phyloP scores from a whole-genome alignment of 2,329 filamentous ascomycete genomes.

The Aspergillus neoniger region DNA sequence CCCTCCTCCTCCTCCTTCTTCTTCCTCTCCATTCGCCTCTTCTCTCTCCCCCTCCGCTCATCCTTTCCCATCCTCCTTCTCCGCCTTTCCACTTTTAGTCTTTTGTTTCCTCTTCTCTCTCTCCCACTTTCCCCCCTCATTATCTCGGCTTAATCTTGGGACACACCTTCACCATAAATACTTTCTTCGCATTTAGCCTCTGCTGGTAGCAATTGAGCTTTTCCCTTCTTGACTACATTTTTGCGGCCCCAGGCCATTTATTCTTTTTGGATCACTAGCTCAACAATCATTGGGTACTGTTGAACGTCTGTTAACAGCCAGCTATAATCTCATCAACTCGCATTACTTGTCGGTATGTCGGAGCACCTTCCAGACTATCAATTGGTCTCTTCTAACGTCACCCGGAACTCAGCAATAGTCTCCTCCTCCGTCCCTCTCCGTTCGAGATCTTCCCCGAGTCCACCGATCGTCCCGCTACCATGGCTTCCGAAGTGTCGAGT shows the following conservation, averaged over 20 bases:
- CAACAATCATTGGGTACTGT: background rate
- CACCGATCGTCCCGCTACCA: conserved; percentile 19
- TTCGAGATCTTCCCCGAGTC: background rate
- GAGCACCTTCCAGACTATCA: background rate
- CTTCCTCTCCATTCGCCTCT: conserved; percentile 10
- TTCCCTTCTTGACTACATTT: background rate
- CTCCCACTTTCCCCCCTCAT: conserved; percentile 17
- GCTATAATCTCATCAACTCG: conserved; percentile 4
- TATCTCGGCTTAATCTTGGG: conserved; percentile 20
- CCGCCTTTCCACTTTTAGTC: conserved; percentile 15
- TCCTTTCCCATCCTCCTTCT: conserved; percentile 10
- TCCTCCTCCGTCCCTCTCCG: background rate
- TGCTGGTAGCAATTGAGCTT: conserved; percentile 22
- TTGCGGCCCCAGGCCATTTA: background rate
- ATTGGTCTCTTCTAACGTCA: background rate
- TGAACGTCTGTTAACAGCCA: background rate
- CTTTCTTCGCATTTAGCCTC: conserved; percentile 21
- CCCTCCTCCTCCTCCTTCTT: conserved; percentile 7
- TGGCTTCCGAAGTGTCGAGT: conserved; percentile 37
- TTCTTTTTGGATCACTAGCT: background rate
- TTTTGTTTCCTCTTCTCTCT: conserved; percentile 7
- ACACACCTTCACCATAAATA: conserved; percentile 12
- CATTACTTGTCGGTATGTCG: background rate
- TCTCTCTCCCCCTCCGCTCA: conserved; percentile 14
- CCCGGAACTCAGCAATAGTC: background rate